phyloP scores from a whole-genome alignment of 768 basidiomycete species.

The Sistotremastrum niveocremeum region DNA sequence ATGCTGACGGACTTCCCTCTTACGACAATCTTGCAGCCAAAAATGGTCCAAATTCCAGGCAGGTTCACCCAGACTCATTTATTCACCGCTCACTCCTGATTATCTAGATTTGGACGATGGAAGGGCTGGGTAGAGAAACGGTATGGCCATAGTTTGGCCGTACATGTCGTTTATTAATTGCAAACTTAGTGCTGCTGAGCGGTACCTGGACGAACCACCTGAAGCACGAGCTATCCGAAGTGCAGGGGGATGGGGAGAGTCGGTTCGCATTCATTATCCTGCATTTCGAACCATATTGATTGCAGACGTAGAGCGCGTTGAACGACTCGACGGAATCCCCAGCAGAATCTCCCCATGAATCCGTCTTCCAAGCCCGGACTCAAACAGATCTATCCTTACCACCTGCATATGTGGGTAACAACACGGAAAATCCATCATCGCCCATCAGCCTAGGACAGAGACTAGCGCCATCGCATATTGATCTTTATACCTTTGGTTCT shows the following conservation, averaged over 20 bases:
- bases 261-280: background rate
- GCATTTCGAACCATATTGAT: background rate
- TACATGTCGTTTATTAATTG: constrained; percentile 1
- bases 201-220: constrained; percentile 52
- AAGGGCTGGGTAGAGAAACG: constrained; percentile 82
- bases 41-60: constrained; percentile 76
- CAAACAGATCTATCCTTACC: constrained; percentile 3
- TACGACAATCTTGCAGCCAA: constrained; percentile 71
- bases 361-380: background rate
- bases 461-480: constrained; percentile 42
- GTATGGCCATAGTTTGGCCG: constrained; percentile 20
- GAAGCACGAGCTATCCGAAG: constrained; percentile 27
- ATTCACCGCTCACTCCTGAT: background rate
- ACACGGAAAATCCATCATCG: constrained; percentile 24
- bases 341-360: background rate
- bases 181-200: constrained; percentile 59
- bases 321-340: background rate
- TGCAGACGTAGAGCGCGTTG: background rate
- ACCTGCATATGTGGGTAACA: constrained; percentile 15
- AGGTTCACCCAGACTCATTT: constrained; percentile 11
- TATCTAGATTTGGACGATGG: constrained; percentile 68
- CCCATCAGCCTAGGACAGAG: constrained; percentile 13
- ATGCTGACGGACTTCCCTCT: constrained; percentile 50
- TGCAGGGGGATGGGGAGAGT: background rate
- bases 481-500: constrained; percentile 69